Base-by-base conservation (phyloP, 768 basidiomycete genomes). In the Tulasnella sp. region DNA sequence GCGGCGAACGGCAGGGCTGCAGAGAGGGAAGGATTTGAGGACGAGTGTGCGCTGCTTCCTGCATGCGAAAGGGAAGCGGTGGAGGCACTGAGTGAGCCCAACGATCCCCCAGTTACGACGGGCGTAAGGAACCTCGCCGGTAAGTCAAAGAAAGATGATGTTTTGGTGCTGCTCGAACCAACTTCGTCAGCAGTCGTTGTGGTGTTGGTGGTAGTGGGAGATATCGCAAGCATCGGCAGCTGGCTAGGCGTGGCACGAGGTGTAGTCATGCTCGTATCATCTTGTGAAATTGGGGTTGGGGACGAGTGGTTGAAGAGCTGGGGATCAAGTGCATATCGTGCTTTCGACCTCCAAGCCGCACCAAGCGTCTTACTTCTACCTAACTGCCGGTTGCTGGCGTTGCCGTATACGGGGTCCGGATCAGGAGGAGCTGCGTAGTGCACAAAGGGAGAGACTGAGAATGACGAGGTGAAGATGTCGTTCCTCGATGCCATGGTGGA, bases 401-500 rank as follows among this genome's bases (percentile, higher is more conserved):
- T 38, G 34, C 34, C 15, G 7, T 7, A 5, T 38, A 15, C 3
- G 17, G 12, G 51, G 3, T 7, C 34, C 59, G 31, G 29, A 11
- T 9, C 34, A 38, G 15, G 8, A n/a, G 21, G 46, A 48, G 19
- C 7, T 49, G 57, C 24, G 17, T 25, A 11, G 11, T 44, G 41
- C 8, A 19, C 30, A 31, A 60, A 24, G 2, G 51, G 22, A 38
- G 31, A 21, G 4, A 49, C 38, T 30, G 59, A 49, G 11, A 49
- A 38, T 8, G 59, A 53, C 30, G 34, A 42, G 50, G 59, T 53
- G 51, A 60, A 60, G 19, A 60, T 60, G 51, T 60, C 59, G 38
- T 60, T 60, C 41, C 53, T 60, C 2, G 57, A 27, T 17, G 45
- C 29, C 42, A 56, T 38, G 34, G 5, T 38, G 7, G 7, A 38